Base-by-base conservation (phyloP, 495 filamentous ascomycete species). In the Penicillium pancosmium region DNA sequence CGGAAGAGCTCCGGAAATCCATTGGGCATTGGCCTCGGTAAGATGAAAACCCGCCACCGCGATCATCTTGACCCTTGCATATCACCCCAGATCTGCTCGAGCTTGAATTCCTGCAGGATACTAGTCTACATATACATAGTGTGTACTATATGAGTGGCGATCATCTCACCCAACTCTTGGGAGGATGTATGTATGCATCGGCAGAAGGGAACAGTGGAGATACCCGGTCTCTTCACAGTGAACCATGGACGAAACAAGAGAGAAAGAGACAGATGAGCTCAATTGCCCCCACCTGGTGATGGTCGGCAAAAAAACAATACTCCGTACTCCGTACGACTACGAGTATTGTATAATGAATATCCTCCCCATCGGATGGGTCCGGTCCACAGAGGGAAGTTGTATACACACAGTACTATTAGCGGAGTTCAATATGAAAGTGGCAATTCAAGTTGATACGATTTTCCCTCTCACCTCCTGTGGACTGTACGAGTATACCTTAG, bases 61-160 rank as follows among this genome's bases (percentile, higher is more conserved):
- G 60, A 59, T 54, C 52, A 48, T 55, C 54, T 59, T 62, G 59
- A 59, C 67, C 67, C 67, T 69, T 69, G 67, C 67, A 69, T 59
- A 48, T 59, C 43, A 67, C 64, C 67, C 65, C 65, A 60, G 67
- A 65, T 69, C 65, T 62, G 51, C 33, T 11, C 25, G 33, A 38
- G 15, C 47, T 35, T 34, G 16, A 11, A 33, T 31, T 9, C 35
- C 46, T 47, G 44, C 16, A 44, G 16, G 15, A 18, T 18, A n/a
- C 5, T 11, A 15, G 19, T 13, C 9, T 31, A 31, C 6, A 31
- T 31, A 7, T 7, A 31, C 3, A 4, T 23, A 4, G 23, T 23
- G 3, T 23, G 23, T 23, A n/a, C n/a, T n/a, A 23, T 23, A 23
- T 23, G 23, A 23, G 23, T 23, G 23, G 27, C 8, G 36, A 44